Conservation (phyloP, 164 flowering plant genomes). For the Magnolia changhungtana region DNA sequence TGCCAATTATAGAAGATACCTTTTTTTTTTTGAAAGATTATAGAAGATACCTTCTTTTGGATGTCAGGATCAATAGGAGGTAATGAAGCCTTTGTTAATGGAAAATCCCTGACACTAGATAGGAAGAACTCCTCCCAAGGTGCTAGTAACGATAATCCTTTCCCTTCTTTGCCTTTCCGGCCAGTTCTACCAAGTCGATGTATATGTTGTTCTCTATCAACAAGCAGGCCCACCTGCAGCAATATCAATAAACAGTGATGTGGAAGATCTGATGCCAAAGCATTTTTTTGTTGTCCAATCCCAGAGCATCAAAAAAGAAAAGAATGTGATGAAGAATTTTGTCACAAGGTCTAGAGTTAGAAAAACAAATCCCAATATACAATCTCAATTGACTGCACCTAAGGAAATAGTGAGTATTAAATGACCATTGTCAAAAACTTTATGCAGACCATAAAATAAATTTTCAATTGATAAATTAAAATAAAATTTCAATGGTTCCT, state of each 20-base stretch:
- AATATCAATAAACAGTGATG: not conserved
- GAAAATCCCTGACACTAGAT: conserved; percentile 66
- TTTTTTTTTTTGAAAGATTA: no score
- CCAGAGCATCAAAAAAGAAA: not conserved
- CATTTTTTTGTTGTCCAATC: not conserved
- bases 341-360: not conserved
- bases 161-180: conserved; percentile 94
- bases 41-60: conserved; percentile 55
- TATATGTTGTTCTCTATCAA: conserved; percentile 87
- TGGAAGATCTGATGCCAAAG: not conserved
- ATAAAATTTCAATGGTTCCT: no score
- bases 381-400: not conserved
- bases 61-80: conserved; percentile 74
- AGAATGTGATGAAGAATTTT: no score
- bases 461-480: no score
- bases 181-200: conserved; percentile 98
- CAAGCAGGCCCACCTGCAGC: conserved; percentile 76
- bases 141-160: conserved; percentile 79
- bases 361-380: not conserved
- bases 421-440: no score
- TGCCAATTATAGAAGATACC: not conserved
- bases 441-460: no score
- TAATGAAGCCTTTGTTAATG: conserved; percentile 62
- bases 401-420: no score
- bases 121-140: conserved; percentile 98